Evolutionary conservation across 176 grass and related monocot genomes (phyloP).

Genomic region (Chloris gayana): DNA sequence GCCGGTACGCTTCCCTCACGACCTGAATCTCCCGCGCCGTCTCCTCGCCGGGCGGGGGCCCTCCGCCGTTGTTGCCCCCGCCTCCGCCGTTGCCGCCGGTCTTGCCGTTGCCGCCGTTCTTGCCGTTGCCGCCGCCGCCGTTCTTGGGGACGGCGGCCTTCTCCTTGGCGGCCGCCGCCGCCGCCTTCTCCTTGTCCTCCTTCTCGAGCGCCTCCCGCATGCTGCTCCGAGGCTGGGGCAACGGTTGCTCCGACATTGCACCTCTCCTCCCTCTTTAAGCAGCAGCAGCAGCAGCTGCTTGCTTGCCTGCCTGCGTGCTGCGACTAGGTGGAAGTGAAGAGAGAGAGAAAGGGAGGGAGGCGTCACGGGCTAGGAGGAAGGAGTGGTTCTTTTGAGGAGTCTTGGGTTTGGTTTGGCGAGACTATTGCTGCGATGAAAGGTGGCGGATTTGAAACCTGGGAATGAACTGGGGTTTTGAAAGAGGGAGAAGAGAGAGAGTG

Average conservation of each 20-base stretch:
- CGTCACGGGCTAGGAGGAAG: not conserved
- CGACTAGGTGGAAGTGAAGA: not conserved
- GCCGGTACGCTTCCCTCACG: constrained; percentile 59
- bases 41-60: constrained; percentile 34
- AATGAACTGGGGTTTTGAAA: constrained; percentile 50
- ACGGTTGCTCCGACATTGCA: constrained; percentile 67
- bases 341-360: constrained; percentile 15
- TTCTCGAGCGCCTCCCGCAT: constrained; percentile 83
- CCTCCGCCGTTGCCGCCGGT: constrained; percentile 27
- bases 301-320: too few relatives aligned
- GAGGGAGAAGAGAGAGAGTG: not conserved
- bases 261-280: constrained; percentile 35
- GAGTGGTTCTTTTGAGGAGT: constrained; percentile 56
- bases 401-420: constrained; percentile 24
- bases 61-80: not conserved
- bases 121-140: constrained; percentile 42
- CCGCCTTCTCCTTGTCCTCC: constrained; percentile 75
- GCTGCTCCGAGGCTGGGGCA: constrained; percentile 71
- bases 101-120: constrained; percentile 18
- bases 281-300: not conserved
- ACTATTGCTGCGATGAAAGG: constrained; percentile 25
- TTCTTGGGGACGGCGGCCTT: constrained; percentile 35
- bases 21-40: constrained; percentile 75
- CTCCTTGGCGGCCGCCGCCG: constrained; percentile 50
- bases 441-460: constrained; percentile 51